Conservation (phyloP, 2,329 filamentous ascomycete species). For the Fusarium compactum region DNA sequence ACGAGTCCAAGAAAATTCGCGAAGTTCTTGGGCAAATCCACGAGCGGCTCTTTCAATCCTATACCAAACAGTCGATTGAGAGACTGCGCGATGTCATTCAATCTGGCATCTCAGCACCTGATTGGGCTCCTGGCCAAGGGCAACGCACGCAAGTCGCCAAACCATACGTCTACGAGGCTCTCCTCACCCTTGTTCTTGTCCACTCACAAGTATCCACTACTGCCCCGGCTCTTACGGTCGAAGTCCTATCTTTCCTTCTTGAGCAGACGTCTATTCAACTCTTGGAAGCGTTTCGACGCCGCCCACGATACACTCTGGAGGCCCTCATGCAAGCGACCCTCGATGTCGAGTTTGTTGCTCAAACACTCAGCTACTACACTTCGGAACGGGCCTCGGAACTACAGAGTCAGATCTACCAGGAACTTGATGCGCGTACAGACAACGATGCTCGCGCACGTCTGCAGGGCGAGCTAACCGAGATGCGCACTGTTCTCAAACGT, state of each 20-base stretch:
- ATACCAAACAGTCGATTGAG: conserved; percentile 82
- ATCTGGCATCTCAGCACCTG: conserved; percentile 75
- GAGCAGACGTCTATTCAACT: conserved; percentile 84
- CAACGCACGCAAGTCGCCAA: conserved; percentile 78
- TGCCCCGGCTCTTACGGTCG: conserved; percentile 78
- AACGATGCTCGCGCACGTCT: conserved; percentile 83
- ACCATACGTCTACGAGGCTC: conserved; percentile 89
- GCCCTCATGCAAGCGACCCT: conserved; percentile 96
- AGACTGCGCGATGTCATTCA: conserved; percentile 77
- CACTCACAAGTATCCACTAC: conserved; percentile 91
- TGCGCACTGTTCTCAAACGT: conserved; percentile 88
- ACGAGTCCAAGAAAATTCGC: conserved; percentile 91
- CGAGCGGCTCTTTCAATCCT: conserved; percentile 89
- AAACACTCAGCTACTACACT: conserved; percentile 91
- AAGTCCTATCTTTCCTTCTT: conserved; percentile 87
- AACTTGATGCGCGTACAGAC: conserved; percentile 89
- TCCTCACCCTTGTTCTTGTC: conserved; percentile 87
- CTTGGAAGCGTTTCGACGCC: conserved; percentile 80
- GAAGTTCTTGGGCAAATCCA: conserved; percentile 94
- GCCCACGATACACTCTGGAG: conserved; percentile 77
- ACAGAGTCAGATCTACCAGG: conserved; percentile 92
- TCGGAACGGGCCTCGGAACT: conserved; percentile 83
- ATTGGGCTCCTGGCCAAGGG: conserved; percentile 74
- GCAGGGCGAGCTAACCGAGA: conserved; percentile 88
- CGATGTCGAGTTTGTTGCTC: conserved; percentile 95